Conservation (phyloP, 352 stramenopile genomes). For the Pythium brachiatum region DNA sequence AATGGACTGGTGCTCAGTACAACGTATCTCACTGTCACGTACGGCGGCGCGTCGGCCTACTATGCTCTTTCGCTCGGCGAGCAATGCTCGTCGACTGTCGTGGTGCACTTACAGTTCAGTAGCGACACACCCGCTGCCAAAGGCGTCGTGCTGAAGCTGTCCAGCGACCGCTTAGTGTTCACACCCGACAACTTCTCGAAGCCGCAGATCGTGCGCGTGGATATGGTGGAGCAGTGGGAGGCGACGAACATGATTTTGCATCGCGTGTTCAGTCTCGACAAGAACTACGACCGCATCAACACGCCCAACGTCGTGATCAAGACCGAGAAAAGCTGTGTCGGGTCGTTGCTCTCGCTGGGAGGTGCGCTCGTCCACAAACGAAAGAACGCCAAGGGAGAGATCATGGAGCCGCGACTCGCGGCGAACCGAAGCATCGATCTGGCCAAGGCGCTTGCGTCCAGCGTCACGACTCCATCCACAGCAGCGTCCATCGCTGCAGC, state of each 20-base stretch:
- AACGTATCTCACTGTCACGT: slow-evolving; percentile 48
- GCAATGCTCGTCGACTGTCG: slow-evolving; percentile 58
- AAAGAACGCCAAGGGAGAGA: slow-evolving; percentile 33
- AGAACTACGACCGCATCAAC: slow-evolving; percentile 51
- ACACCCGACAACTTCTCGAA: slow-evolving; percentile 50
- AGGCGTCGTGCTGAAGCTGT: slow-evolving; percentile 34
- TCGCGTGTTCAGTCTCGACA: slow-evolving; percentile 63
- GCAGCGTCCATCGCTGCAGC: not conserved
- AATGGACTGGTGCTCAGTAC: slow-evolving; percentile 40
- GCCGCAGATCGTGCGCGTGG: slow-evolving; percentile 65
- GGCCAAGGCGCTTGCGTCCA: not conserved
- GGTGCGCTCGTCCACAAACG: slow-evolving; percentile 42
- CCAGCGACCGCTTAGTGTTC: slow-evolving; percentile 71
- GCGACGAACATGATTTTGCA: slow-evolving; percentile 56
- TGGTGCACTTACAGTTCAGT: slow-evolving; percentile 63
- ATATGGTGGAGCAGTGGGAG: slow-evolving; percentile 42
- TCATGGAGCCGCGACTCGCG: slow-evolving; percentile 16
- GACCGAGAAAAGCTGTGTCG: slow-evolving; percentile 33
- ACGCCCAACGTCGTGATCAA: slow-evolving; percentile 53
- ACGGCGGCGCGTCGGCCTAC: slow-evolving; percentile 51
- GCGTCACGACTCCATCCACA: not conserved
- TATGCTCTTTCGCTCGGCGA: slow-evolving; percentile 63
- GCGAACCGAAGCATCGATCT: slow-evolving; percentile 36
- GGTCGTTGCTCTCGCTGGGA: slow-evolving; percentile 46
- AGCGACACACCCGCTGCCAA: slow-evolving; percentile 29